Conservation (phyloP, 805 yeast genomes). For the Saturnispora saitoi region DNA sequence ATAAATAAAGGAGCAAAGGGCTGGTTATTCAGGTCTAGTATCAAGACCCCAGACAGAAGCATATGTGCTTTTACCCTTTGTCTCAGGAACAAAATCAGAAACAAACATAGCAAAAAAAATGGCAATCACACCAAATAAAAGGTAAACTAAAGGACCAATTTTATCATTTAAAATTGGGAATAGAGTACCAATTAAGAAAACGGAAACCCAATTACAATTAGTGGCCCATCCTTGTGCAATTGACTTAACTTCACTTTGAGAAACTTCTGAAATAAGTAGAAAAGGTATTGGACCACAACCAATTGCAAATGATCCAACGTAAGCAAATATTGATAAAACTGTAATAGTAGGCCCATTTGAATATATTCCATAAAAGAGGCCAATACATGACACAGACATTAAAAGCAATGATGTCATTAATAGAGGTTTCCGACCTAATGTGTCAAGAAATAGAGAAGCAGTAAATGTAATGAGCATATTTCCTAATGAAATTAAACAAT, state of each 20-base stretch:
- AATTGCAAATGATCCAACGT: constrained; percentile 78
- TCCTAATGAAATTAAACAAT: constrained; percentile 65
- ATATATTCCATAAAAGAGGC: constrained; percentile 61
- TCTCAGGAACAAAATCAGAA: constrained; percentile 54
- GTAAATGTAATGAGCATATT: constrained; percentile 68
- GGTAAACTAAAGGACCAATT: constrained; percentile 74
- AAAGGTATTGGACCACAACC: constrained; percentile 97
- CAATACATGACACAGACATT: constrained; percentile 58
- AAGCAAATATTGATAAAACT: constrained; percentile 56
- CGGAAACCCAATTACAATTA: constrained; percentile 83
- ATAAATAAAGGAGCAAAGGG: background rate
- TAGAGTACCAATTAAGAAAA: constrained; percentile 68
- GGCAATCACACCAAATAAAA: constrained; percentile 58
- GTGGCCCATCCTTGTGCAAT: constrained; percentile 92
- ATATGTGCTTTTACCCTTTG: constrained; percentile 55
- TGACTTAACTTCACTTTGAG: constrained; percentile 70
- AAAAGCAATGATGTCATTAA: constrained; percentile 54
- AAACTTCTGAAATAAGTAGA: constrained; percentile 78
- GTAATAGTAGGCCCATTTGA: constrained; percentile 39
- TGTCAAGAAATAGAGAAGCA: constrained; percentile 71
- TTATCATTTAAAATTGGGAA: constrained; percentile 64
- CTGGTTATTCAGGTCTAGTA: constrained; percentile 1
- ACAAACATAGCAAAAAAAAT: constrained; percentile 41
- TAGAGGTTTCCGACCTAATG: constrained; percentile 65
- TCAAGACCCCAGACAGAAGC: constrained; percentile 55